Base-by-base conservation (phyloP, 192 early-diverging fungal species). In the Coemansia sp. region DNA sequence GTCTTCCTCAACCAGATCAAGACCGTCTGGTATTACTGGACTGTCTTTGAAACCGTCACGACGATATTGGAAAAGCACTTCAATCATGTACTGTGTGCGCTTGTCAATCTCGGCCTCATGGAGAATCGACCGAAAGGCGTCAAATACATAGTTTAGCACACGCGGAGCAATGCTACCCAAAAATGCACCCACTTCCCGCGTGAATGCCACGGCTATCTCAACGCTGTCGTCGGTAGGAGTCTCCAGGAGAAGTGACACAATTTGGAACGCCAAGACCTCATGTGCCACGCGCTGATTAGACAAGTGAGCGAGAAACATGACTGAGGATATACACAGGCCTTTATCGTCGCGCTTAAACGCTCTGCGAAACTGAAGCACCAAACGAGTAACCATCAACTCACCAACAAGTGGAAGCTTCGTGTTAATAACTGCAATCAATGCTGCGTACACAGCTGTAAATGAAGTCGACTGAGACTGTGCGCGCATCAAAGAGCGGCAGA, bases 41-140 rank as follows among this genome's bases (percentile, higher is more conserved):
- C 92, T 92, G 61, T 94, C 90, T 58, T 95, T 94, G 82, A 91
- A 98, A 56, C 92, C 93, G 51, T 96, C 93, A 55, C 92, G 92
- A 36, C 96, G 84, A 20, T 94, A 85, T 83, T 98, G 95, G 70
- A 98, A 96, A 26, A 98, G 65, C 17, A 95, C 95, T 73, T 98
- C 96, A 26, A 98, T 91, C 95, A 97, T 98, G 62, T 97, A 83
- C 73, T 98, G 94, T 4, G 92, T 87, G 65, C 96, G 91, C 68
- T 93, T 94, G 58, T 97, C 95, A 48, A 98, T 93, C 36, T 87
- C 84, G 8, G 93, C 93, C 67, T 98, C 95, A 66, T 98, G 94
- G 38, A 98, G 72, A 51, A 97, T 93, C 4, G 89, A 86, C 23
- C 96, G 85, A 64, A 98, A 92, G 5, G 94, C 86, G 64, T 98